phyloP scores from a whole-genome alignment of 306 rosid species.

The Potentilla sterilis region DNA sequence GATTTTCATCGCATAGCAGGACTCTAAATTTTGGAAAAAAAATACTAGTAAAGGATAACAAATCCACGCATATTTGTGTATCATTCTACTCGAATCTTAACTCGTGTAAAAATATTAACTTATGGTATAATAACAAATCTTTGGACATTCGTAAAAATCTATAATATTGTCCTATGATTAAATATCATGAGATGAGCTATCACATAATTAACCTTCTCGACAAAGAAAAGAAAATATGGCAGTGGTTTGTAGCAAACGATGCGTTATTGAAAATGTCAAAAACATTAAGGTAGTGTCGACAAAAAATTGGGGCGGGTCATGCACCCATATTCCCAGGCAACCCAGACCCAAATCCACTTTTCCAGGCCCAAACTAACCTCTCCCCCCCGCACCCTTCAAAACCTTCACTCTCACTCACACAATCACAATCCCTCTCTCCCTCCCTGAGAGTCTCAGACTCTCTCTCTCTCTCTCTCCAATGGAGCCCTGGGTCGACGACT shows the following conservation, averaged over 20 bases:
- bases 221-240: no score
- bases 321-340: not conserved
- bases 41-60: no score
- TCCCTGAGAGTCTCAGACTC: not conserved
- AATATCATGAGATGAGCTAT: no score
- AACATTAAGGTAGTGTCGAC: not conserved
- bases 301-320: not conserved
- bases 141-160: no score
- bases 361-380: not conserved
- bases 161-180: no score
- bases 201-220: no score
- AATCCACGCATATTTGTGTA: no score
- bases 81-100: no score
- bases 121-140: no score
- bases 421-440: not conserved
- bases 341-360: not conserved
- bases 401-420: not conserved
- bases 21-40: no score
- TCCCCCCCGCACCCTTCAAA: not conserved
- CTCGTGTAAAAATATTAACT: no score
- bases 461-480: constrained; percentile 29
- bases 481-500: constrained; percentile 75
- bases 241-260: not conserved
- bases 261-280: not conserved
- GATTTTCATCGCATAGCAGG: no score